Percentiles rank a stretch among this genome's conserved stretches.
Evolutionary conservation across 345 rosid genomes (phyloP).

Genomic region (Nephelium lappaceum): DNA sequence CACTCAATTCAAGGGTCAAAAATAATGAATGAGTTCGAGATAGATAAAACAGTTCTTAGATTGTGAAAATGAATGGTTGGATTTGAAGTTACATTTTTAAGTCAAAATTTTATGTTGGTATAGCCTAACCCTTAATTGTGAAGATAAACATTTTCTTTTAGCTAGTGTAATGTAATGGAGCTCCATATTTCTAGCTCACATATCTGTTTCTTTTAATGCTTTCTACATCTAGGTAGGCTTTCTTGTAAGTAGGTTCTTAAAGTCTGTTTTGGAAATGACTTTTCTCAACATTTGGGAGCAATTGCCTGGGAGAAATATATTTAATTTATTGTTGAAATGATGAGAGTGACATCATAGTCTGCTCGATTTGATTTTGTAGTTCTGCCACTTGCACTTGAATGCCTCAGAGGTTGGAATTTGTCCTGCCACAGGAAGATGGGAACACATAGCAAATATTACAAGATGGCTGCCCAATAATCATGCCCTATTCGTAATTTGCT

Average conservation of each 20-base stretch:
- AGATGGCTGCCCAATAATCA: conserved; percentile 83
- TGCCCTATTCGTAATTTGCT: conserved; percentile 62
- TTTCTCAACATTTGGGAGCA: conserved; percentile 1
- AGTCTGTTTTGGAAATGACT: background rate
- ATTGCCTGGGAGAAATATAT: background rate
- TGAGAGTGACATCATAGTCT: background rate
- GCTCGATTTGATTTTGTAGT: conserved; percentile 42
- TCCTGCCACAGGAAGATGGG: conserved; percentile 76
- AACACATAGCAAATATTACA: conserved; percentile 53
- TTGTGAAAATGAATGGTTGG: no score
- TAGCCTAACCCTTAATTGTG: background rate
- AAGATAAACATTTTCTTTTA: no score
- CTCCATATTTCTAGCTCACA: no score
- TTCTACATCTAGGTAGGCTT: background rate
- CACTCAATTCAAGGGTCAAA: no score
- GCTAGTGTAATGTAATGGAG: no score
- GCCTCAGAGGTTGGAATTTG: conserved; percentile 73
- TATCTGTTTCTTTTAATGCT: no score
- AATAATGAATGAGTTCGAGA: no score
- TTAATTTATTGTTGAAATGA: background rate
- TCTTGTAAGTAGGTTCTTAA: background rate
- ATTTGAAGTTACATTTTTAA: no score
- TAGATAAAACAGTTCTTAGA: no score
- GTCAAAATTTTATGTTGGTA: no score
- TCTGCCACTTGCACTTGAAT: conserved; percentile 48